Base-by-base conservation (phyloP, 257 asterid genomes). In the Nicotiana obtusifolia region DNA sequence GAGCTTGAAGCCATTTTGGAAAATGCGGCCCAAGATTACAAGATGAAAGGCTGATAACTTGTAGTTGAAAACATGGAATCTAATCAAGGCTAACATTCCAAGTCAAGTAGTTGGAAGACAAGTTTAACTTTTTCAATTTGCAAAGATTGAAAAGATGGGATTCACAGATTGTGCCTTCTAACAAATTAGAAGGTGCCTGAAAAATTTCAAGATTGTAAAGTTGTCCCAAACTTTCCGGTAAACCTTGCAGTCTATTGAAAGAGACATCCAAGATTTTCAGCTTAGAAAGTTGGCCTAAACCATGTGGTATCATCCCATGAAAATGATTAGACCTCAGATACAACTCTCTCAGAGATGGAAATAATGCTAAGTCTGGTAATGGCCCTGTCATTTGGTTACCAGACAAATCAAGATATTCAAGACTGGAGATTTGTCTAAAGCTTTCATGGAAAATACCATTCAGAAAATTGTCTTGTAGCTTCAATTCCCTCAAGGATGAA, bases 1-100 rank as follows among this genome's bases (percentile, higher is more conserved):
- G 89, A 22, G 84, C 78, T 71, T 28, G 81, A 82, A 87, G 65
- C 90, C 91, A 87, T 11, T 62, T 6, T 1, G 90, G 92, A 24
- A 89, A 87, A 4, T n/a, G 77, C 30, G 84, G 82, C 35, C 90
- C 87, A 77, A 86, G 49, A 2, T 81, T 52, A 77, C 88, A 85
- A 30, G 20, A 26, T 4, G 87, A 67, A n/a, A 86, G 79, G 16
- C 1, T 1, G 3, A 88, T 15, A 31, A 3, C 1, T 9, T 44
- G 7, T 77, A 86, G 26, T 0, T 67, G 84, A 33, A 88, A 86
- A 57, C 81, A 82, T 20, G 88, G 88, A 3, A 8, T 16, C 85
- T 87, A 85, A 47, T 78, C 79, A 3, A 57, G 37, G 19, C 28
- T 44, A 0, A 86, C 6, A n/a, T 82, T 54, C 3, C 84, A 10